Evolutionary conservation across 139 green algal genomes (phyloP).

Genomic region (Coelastrella sp.): DNA sequence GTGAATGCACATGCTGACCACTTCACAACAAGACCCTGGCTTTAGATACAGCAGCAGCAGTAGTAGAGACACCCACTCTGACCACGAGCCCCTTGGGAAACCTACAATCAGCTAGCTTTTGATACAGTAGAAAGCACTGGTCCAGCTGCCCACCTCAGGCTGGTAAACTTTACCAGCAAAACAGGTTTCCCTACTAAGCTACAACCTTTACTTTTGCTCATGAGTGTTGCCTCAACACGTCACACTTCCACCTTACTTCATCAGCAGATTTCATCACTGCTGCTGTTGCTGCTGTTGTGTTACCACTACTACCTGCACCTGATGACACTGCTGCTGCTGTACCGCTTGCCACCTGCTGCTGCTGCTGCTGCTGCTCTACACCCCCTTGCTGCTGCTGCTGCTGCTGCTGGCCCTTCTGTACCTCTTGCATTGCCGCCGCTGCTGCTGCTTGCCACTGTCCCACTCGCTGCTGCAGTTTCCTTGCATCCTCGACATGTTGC

Average conservation of each 20-base stretch:
- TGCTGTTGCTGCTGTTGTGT: slow-evolving; percentile 16
- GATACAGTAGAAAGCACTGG: no score
- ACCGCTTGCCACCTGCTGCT: slow-evolving; percentile 5
- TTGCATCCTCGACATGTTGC: slow-evolving; percentile 78
- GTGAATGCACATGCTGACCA: no score
- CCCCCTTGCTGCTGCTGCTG: slow-evolving; percentile 1
- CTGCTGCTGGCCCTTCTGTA: slow-evolving; percentile 27
- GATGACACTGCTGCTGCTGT: no score
- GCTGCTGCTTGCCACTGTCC: slow-evolving; percentile 52
- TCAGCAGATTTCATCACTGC: slow-evolving; percentile 22
- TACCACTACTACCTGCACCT: no score
- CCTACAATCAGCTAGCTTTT: no score
- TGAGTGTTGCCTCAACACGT: slow-evolving; percentile 52
- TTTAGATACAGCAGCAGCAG: no score
- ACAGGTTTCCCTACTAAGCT: no score
- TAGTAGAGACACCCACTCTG: no score
- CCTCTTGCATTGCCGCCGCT: slow-evolving; percentile 35
- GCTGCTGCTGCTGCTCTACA: neutral
- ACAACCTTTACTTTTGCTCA: neutral
- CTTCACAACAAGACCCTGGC: no score
- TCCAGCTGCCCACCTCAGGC: no score
- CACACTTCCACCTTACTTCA: slow-evolving; percentile 63
- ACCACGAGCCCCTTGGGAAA: no score
- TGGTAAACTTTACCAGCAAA: no score
- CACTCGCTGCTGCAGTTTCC: slow-evolving; percentile 75